Evolutionary conservation across 306 rosid species (phyloP).

Genomic region (Citrullus colocynthis): DNA sequence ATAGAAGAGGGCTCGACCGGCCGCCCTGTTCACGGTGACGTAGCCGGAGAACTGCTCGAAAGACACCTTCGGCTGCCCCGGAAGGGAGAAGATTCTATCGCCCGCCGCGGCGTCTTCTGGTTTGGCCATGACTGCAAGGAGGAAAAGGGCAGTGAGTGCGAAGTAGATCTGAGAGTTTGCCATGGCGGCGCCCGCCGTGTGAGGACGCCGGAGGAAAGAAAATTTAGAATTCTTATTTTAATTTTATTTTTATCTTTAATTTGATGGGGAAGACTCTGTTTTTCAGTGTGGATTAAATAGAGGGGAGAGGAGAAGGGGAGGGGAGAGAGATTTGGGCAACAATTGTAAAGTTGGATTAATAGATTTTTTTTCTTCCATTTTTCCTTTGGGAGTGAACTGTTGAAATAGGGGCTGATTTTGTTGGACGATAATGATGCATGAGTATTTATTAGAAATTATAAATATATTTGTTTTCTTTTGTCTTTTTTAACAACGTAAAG

Average conservation of each 20-base stretch:
- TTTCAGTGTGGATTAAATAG: conserved; percentile 54
- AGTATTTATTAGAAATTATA: no score
- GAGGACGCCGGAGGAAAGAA: conserved; percentile 4
- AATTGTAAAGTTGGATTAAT: not conserved
- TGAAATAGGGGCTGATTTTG: no score
- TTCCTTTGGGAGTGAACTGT: no score
- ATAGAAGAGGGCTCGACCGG: conserved; percentile 91
- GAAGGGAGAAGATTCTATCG: conserved; percentile 63
- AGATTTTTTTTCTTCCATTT: no score
- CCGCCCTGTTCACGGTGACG: conserved; percentile 58
- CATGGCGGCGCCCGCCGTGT: conserved; percentile 13
- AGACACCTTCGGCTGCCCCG: conserved; percentile 75
- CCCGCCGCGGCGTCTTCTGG: conserved; percentile 26
- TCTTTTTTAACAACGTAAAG: no score
- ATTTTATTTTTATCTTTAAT: no score
- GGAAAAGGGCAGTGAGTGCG: conserved; percentile 18
- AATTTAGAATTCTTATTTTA: not conserved
- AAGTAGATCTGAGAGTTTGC: conserved; percentile 29
- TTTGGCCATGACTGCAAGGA: conserved; percentile 1
- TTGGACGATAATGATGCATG: no score
- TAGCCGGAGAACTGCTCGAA: conserved; percentile 88
- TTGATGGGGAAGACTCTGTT: conserved; percentile 24
- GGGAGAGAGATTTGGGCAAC: not conserved
- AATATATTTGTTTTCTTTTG: no score
- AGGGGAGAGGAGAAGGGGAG: conserved; percentile 18